Evolutionary conservation across 2,329 filamentous ascomycete species (phyloP), one percentile per base, ranked within the genome.

Genomic region (Fusarium proliferatum): DNA sequence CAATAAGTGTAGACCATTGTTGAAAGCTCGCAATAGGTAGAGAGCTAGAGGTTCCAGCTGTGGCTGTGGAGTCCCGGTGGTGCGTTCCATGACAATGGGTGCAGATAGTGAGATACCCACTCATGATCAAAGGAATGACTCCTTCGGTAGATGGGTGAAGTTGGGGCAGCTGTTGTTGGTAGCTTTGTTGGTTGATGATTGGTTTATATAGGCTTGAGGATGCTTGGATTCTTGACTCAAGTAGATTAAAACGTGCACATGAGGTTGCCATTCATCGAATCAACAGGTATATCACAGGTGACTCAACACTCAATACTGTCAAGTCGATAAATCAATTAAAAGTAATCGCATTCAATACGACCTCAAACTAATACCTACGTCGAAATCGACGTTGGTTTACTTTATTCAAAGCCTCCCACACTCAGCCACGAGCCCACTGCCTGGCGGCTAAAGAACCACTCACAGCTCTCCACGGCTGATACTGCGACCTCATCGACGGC

Each of bases 401-500:
- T 42, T 59, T 55, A 30, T 52, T 73, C 72, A 75, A 75, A 75
- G 66, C 74, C 74, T 67, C 66, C 46, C 28, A 48, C 38, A 68
- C 75, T 76, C 62, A 76, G 75, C 75, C 75, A 76, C 75, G 48
- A 74, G 67, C 48, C 71, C 59, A 57, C 42, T 61, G 55, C 57
- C 60, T 41, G 56, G 76, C 76, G 76, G 63, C 66, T 78, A 48
- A 52, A 69, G 55, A 48, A 51, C 76, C 76, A 77, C 49, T 76
- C 74, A 77, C 53, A 71, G 59, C 57, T 49, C 70, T 57, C 67
- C 70, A 67, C 61, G 63, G 71, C 67, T 59, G 61, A 59, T 64
- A 57, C 58, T 38, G 43, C 64, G 66, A 67, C 74, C 74, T 53
- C 48, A 55, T 60, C 36, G 23, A 53, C 66, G 64, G 26, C 74